phyloP scores from a whole-genome alignment of 306 rosid genomes.

The Sphenostylis stenocarpa region DNA sequence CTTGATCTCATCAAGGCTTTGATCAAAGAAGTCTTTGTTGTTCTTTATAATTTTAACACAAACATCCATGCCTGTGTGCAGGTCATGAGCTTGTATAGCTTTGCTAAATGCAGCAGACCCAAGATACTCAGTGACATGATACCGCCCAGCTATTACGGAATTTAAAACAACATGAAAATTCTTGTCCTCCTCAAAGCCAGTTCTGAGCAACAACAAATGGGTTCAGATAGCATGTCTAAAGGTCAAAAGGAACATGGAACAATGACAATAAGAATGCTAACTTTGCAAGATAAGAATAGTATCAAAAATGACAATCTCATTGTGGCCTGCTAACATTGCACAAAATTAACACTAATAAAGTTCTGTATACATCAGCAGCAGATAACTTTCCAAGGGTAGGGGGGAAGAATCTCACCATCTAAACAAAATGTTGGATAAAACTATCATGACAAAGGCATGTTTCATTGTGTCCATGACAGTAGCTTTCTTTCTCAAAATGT shows the following conservation, averaged over 20 bases:
- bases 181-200: constrained; percentile 99
- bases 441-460: not conserved
- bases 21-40: constrained; percentile 99
- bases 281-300: constrained; percentile 9
- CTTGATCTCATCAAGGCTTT: constrained; percentile 99
- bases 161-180: constrained; percentile 92
- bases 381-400: not conserved
- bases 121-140: constrained; percentile 97
- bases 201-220: constrained; percentile 59
- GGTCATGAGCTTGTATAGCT: constrained; percentile 98
- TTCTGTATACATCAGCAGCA: not conserved
- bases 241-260: constrained; percentile 13
- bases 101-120: constrained; percentile 99
- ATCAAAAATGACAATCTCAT: constrained; percentile 9
- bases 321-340: not conserved
- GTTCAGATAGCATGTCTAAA: constrained; percentile 38
- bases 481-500: constrained; percentile 1
- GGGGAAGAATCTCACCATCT: constrained; percentile 7
- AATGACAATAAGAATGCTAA: not conserved
- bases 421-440: constrained; percentile 17
- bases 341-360: not conserved
- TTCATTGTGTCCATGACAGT: not conserved
- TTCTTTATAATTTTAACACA: constrained; percentile 97
- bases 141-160: constrained; percentile 96
- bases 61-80: constrained; percentile 97